Percentiles rank a stretch among this genome's conserved stretches.
Conservation (phyloP, 306 rosid genomes). For the Herpetospermum pedunculosum region DNA sequence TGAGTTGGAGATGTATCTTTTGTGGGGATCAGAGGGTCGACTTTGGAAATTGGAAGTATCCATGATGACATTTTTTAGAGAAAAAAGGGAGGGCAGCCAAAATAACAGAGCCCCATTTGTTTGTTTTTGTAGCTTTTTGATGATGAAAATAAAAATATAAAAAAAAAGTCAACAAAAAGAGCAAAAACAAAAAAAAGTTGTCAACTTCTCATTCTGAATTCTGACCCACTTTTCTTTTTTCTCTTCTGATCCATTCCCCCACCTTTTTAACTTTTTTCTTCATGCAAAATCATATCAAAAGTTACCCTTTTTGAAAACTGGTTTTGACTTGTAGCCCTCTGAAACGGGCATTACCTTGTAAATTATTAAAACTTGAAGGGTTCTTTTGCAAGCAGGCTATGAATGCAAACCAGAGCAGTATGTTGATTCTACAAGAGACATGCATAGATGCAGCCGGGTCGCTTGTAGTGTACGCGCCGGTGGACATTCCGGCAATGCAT, state of each 20-base stretch:
- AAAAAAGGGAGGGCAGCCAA: conserved; percentile 6
- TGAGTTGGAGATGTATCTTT: conserved; percentile 11
- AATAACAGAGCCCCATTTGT: conserved; percentile 10
- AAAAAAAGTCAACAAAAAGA: conserved; percentile 31
- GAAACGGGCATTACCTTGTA: too few relatives aligned
- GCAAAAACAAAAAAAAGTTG: conserved; percentile 3
- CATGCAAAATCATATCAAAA: background rate
- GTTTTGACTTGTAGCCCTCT: too few relatives aligned
- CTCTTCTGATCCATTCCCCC: background rate
- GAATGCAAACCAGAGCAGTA: conserved; percentile 88
- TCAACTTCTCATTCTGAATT: conserved; percentile 3
- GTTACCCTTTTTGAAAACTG: background rate
- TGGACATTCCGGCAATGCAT: conserved; percentile 94
- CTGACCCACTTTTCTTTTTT: conserved; percentile 1
- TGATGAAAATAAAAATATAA: background rate
- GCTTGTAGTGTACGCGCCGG: conserved; percentile 98
- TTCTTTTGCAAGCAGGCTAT: conserved; percentile 38
- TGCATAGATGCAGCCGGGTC: conserved; percentile 90
- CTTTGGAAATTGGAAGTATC: conserved; percentile 48
- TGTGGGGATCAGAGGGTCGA: conserved; percentile 22
- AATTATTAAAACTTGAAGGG: background rate
- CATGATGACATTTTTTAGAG: conserved; percentile 12
- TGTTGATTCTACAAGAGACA: conserved; percentile 89
- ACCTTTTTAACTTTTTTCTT: background rate
- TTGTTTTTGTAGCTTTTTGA: conserved; percentile 28